Evolutionary conservation across 2,329 filamentous ascomycete genomes (phyloP), one percentile per base, ranked within the genome.

Genomic region (Aspergillus luchuensis): DNA sequence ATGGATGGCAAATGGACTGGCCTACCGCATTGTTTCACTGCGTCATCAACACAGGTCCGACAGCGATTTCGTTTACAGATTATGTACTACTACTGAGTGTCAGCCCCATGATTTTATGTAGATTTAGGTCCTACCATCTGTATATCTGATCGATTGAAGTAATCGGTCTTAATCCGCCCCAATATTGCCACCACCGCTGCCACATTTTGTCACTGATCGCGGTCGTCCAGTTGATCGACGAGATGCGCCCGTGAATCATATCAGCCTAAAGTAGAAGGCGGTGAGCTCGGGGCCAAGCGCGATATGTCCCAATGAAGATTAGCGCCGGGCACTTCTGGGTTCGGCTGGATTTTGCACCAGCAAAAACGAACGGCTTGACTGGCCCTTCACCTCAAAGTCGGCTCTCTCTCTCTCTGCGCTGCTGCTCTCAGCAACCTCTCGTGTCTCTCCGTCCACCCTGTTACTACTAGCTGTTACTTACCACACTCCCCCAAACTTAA

Each of bases 211-310:
- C n/a, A 21, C 41, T 21, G 39, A 36, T 36, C 10, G 33, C 33
- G 33, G 33, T 36, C 10, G 33, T 36, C 11, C 33, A 36, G 33
- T 36, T 7, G 39, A 17, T 43, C 39, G n/a, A 17, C n/a, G 7
- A 21, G 41, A 45, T 23, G 41, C 41, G 41, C 41, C 41, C 41
- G 41, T 23, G 41, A 45, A 45, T 45, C 41, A 6, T 8, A 11
- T n/a, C 8, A 10, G 8, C 47, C 28, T 8, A 3, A 30, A 30
- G 15, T 4, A 47, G 64, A 38, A 67, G 60, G 65, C 65, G 65
- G 66, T 68, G 56, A 53, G 30, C 4, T 5, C 19, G 19, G 15
- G 47, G 7, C 25, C 23, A 49, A 28, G 23, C 23, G 47, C 23
- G 23, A 49, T 25, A 10, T 17, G 25, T 36, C 25, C 25, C 8